Evolutionary conservation across 306 rosid species (phyloP).

Genomic region (Morella rubra): DNA sequence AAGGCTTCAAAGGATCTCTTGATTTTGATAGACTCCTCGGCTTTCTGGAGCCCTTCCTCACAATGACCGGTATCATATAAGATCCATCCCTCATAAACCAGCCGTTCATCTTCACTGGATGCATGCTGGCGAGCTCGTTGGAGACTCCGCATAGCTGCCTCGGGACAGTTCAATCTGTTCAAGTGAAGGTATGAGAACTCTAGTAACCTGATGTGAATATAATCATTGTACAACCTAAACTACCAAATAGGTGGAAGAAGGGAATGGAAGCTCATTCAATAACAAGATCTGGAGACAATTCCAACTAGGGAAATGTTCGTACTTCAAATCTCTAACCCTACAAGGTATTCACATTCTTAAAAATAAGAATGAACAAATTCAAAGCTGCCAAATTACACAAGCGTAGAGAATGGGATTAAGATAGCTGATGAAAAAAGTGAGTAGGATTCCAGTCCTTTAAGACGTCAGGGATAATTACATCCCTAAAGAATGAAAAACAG

Average conservation of each 20-base stretch:
- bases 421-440: neutral
- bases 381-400: neutral
- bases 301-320: neutral
- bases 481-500: neutral
- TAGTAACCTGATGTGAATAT: conserved; percentile 7
- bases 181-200: conserved; percentile 31
- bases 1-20: conserved; percentile 90
- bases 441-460: neutral
- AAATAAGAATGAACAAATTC: neutral
- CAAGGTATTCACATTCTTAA: neutral
- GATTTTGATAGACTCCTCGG: conserved; percentile 81
- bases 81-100: conserved; percentile 94
- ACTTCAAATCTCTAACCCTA: too few relatives aligned
- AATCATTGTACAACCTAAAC: conserved; percentile 12
- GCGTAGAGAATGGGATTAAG: neutral
- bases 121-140: conserved; percentile 90
- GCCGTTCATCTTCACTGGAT: conserved; percentile 72
- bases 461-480: conserved; percentile 7
- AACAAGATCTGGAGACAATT: conserved; percentile 15
- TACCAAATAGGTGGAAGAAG: conserved; percentile 21
- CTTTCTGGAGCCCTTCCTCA: conserved; percentile 85
- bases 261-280: conserved; percentile 13
- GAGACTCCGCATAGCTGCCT: conserved; percentile 88
- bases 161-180: conserved; percentile 82
- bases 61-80: conserved; percentile 90